A percentile compares a stretch with the other conserved stretches of the same genome.
Evolutionary conservation across 352 stramenopile genomes (phyloP).

Genomic region (Globisporangium radiosum): DNA sequence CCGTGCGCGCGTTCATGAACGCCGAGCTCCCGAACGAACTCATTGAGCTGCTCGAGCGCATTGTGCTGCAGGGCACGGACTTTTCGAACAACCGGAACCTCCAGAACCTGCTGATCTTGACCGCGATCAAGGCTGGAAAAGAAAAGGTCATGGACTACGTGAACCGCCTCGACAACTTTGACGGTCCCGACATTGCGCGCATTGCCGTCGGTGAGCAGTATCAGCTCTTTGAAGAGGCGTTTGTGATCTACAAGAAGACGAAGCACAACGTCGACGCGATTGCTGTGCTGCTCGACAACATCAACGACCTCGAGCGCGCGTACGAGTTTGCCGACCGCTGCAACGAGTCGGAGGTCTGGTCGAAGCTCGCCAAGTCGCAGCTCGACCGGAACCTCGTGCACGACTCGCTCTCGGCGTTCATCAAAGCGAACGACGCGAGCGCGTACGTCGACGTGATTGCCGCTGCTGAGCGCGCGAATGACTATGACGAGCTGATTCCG

Average conservation of each 20-base stretch:
- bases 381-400: conserved; percentile 94
- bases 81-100: conserved; percentile 99
- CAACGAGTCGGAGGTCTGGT: conserved; percentile 98
- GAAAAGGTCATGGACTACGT: conserved; percentile 99
- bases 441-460: conserved; percentile 98
- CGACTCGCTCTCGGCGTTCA: conserved; percentile 98
- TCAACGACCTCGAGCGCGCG: conserved; percentile 97
- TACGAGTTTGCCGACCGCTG: conserved; percentile 99
- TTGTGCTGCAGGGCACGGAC: conserved; percentile 99
- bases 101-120: conserved; percentile 99
- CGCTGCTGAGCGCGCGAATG: conserved; percentile 94
- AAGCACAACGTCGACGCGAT: conserved; percentile 96
- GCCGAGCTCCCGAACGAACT: conserved; percentile 98
- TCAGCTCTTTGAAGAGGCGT: conserved; percentile 99
- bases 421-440: conserved; percentile 97
- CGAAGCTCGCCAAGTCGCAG: conserved; percentile 97
- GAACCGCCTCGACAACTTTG: conserved; percentile 99
- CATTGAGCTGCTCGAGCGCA: conserved; percentile 98
- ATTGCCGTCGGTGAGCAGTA: conserved; percentile 98
- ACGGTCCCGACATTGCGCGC: conserved; percentile 98
- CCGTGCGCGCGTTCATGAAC: conserved; percentile 99
- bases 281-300: conserved; percentile 91
- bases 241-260: conserved; percentile 99
- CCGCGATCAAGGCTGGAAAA: conserved; percentile 97
- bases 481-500: conserved; percentile 96